Evolutionary conservation across 148 eudicot genomes (phyloP), one percentile per base, ranked within the genome.

Genomic region (Diospyros kaki): DNA sequence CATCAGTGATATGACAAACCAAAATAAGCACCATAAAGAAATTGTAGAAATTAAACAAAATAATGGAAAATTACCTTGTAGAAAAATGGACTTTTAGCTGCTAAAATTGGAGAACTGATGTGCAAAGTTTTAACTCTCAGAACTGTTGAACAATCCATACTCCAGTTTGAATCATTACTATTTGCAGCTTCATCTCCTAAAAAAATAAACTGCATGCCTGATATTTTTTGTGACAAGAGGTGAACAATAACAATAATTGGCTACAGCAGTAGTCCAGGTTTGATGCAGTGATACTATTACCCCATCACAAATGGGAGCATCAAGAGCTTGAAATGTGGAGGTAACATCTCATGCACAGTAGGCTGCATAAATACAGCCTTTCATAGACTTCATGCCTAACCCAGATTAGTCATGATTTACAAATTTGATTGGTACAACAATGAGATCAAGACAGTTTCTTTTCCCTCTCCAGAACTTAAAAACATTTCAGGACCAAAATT

Each of bases 21-120:
- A 48, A 48, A 48, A 48, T 28, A 48, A 48, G 52, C 52, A 4
- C 8, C 6, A 48, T 48, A 48, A 48, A 4, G 52, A 48, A 48
- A 4, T 48, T 48, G 8, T 4, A 48, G 1, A 48, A 8, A 48
- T 63, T 9, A 40, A 46, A 63, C 50, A 75, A 48, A 56, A 58
- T 41, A 28, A 60, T 44, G 6, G 61, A 56, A 6, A 4, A 45
- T 59, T 81, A 93, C 99, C 93, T 95, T 95, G 67, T 88, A 95
- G 81, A 95, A 95, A 83, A 92, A 95, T 9, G 99, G 97, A 81
- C 97, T 92, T 79, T 92, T 95, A 78, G 98, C 98, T 10, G 98
- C 98, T 79, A 95, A 86, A 75, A 95, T 95, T 46, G 98, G 97
- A 72, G 98, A 95, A 77, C 98, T 95, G 40, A 95, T 95, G 71